phyloP scores from a whole-genome alignment of 2,329 filamentous ascomycete species.

The Penicillium janthinellum region DNA sequence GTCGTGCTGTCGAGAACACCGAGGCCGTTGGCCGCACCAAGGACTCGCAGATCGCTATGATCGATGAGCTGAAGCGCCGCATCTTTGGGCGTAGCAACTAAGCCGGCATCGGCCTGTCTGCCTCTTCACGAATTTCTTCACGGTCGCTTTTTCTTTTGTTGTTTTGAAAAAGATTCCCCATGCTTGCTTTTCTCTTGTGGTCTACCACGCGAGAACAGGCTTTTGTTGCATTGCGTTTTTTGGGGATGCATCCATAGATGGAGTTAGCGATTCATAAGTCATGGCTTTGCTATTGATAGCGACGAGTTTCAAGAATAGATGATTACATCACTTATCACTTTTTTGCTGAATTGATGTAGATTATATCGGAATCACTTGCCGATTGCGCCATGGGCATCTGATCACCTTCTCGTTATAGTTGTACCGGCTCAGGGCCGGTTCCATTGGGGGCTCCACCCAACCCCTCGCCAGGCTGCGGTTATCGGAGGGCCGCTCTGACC shows the following conservation, averaged over 20 bases:
- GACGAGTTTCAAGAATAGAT: conserved; percentile 17
- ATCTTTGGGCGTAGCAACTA: conserved; percentile 25
- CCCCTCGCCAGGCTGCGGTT: conserved; percentile 3
- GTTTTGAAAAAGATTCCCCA: conserved; percentile 3
- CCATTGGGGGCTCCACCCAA: background rate
- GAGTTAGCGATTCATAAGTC: conserved; percentile 24
- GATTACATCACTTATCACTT: background rate
- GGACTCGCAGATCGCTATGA: conserved; percentile 43
- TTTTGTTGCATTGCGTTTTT: conserved; percentile 22
- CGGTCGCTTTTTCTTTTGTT: conserved; percentile 3
- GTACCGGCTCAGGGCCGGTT: background rate
- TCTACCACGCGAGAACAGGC: conserved; percentile 2
- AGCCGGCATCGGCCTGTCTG: background rate
- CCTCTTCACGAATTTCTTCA: conserved; percentile 2
- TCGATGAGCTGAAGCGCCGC: conserved; percentile 37
- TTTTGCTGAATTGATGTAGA: background rate
- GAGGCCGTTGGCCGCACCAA: conserved; percentile 61
- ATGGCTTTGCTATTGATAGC: conserved; percentile 20
- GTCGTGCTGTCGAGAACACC: conserved; percentile 73
- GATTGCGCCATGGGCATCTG: background rate
- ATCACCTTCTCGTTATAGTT: background rate
- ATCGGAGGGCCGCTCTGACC: conserved; percentile 12
- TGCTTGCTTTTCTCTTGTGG: conserved; percentile 1
- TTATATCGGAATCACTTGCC: background rate
- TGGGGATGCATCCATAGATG: conserved; percentile 33